These are phyloP conservation scores for Myriosclerotinia curreyana DNA, from an alignment of 2,329 filamentous ascomycete species.

Conservation along the genomic window DNA sequence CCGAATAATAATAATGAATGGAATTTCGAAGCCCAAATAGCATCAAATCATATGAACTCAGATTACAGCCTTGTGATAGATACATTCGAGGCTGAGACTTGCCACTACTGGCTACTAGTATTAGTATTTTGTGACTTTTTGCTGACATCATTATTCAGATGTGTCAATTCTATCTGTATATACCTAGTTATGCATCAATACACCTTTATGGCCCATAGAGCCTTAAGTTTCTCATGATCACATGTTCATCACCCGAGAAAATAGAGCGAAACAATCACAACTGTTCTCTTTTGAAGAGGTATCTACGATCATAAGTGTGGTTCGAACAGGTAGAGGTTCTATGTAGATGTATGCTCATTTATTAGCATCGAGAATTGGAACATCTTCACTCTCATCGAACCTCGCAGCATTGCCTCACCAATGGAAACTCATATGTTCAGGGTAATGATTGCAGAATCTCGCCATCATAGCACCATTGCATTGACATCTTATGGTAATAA, in stretches of 20 bases:
- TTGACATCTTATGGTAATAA: not conserved
- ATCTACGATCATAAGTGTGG: not conserved
- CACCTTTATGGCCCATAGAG: not conserved
- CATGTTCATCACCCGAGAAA: no score
- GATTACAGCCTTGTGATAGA: no score
- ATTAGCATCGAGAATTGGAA: not conserved
- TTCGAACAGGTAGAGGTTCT: not conserved
- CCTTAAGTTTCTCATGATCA: no score
- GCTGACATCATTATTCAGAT: not conserved
- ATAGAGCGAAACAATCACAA: not conserved
- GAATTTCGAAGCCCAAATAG: no score
- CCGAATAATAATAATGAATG: no score
- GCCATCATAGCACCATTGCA: not conserved
- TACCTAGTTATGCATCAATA: not conserved
- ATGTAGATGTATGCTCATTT: no score
- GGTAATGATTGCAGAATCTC: not conserved
- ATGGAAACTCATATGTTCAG: not conserved
- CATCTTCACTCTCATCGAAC: not conserved
- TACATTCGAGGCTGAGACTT: slow-evolving; percentile 3
- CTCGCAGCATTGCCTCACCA: not conserved
- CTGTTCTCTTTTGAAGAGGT: not conserved
- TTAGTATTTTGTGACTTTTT: not conserved
- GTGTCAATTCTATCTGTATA: not conserved
- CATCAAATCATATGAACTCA: no score
- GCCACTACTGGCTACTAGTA: not conserved